Percentiles rank a stretch among this genome's conserved stretches.
phyloP scores from a whole-genome alignment of 1,139 yeast genomes.

The Arxiozyma slooffiae region DNA sequence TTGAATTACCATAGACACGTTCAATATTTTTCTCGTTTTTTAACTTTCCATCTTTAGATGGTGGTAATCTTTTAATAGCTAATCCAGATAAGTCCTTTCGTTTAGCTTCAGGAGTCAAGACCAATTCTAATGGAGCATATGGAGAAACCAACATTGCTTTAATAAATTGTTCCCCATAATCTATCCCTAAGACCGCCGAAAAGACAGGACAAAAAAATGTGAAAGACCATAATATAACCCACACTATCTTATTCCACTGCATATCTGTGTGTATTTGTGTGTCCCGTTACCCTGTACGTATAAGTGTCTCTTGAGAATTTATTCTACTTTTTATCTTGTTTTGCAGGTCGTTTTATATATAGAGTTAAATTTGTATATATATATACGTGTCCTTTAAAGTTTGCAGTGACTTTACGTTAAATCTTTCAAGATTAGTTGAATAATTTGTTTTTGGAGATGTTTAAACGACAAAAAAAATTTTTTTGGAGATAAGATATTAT shows the following conservation, averaged over 20 bases:
- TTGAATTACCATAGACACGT: conserved; percentile 71
- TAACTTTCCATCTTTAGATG: background rate
- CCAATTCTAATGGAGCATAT: conserved; percentile 76
- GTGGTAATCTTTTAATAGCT: conserved; percentile 41
- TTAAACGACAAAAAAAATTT: background rate
- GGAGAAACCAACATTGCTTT: conserved; percentile 90
- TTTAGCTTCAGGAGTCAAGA: conserved; percentile 82
- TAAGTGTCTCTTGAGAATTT: background rate
- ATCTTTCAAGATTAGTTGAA: no score
- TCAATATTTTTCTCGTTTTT: conserved; percentile 38
- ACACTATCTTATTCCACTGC: background rate
- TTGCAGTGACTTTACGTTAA: background rate
- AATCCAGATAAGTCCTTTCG: conserved; percentile 80
- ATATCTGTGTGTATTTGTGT: background rate
- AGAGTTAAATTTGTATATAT: no score
- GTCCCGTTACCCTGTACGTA: background rate
- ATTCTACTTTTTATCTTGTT: background rate
- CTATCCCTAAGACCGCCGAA: conserved; percentile 76
- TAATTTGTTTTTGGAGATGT: no score
- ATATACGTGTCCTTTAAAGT: background rate
- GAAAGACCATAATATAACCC: background rate
- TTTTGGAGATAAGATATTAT: background rate
- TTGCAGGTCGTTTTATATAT: background rate
- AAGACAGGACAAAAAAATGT: conserved; percentile 11
- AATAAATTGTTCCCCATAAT: conserved; percentile 79